phyloP scores from a whole-genome alignment of 2,329 filamentous ascomycete species.

The Beauveria caledonica region DNA sequence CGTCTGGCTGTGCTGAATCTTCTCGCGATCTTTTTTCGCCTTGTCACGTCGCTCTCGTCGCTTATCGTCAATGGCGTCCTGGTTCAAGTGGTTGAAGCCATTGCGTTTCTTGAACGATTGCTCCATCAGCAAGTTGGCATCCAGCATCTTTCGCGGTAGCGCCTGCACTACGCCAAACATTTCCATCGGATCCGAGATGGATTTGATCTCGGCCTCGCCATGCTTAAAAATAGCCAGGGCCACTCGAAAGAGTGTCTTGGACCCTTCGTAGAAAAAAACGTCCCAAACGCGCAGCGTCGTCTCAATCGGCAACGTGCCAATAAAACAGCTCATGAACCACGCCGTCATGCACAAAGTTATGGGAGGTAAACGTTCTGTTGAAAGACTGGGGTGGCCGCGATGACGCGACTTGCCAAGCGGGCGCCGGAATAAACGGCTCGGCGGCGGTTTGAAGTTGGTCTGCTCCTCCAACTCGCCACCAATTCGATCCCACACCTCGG shows the following conservation, averaged over 20 bases:
- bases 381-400: constrained; percentile 30
- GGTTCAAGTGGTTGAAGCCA: constrained; percentile 73
- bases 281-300: constrained; percentile 92
- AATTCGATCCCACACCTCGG: constrained; percentile 79
- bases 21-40: constrained; percentile 33
- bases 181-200: constrained; percentile 81
- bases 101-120: constrained; percentile 73
- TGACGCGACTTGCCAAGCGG: constrained; percentile 32
- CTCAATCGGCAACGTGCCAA: constrained; percentile 86
- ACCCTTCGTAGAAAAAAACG: constrained; percentile 90
- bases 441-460: constrained; percentile 29
- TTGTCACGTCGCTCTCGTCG: constrained; percentile 58
- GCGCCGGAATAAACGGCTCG: constrained; percentile 27
- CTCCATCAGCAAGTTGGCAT: constrained; percentile 76
- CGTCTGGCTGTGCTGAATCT: constrained; percentile 19
- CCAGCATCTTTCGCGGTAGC: constrained; percentile 70
- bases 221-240: constrained; percentile 86
- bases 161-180: constrained; percentile 92
- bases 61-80: constrained; percentile 71
- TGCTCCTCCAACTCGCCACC: constrained; percentile 62
- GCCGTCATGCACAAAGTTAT: constrained; percentile 89
- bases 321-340: constrained; percentile 98
- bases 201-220: constrained; percentile 71
- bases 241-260: constrained; percentile 86
- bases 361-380: constrained; percentile 61